Base-by-base conservation (phyloP, 2,329 filamentous ascomycete species). In the Cadophora sp. region DNA sequence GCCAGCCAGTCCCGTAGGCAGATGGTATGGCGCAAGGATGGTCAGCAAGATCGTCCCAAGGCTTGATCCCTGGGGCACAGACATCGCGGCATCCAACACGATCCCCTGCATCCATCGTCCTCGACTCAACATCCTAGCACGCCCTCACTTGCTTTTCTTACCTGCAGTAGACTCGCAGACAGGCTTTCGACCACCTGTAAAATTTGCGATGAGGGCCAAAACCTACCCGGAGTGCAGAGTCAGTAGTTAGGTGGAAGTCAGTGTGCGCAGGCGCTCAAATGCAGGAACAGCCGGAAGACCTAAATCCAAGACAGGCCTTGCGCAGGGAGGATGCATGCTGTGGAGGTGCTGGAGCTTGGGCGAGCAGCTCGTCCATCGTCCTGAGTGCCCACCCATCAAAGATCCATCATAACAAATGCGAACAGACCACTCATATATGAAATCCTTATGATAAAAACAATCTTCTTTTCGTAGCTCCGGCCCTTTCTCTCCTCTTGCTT, bases 31-130 rank as follows among this genome's bases (percentile, higher is more conserved):
- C 68, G 67, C 68, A 73, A 72, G 71, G 68, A 72, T 70, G 69
- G 64, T 67, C 68, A 31, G 12, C 16, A 71, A 53, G 69, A 71
- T 73, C 69, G 65, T 58, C 71, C 26, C 64, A 48, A 65, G 67
- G 71, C 71, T 73, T 69, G 68, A 73, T 73, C 71, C 71, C 65
- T 70, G 62, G 64, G 29, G 72, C 40, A 43, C 69, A 72, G 61
- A 66, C 40, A 50, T 24, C 14, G 19, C 40, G 40, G 40, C 27
- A 56, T 46, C 9, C 31, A 40, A 14, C 34, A 43, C 6, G 2
- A 19, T 43, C 34, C 34, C 34, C 34, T 37, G 34, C 34, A 37
- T 37, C 34, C 34, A 37, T 43, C 40, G 12, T 43, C 40, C 40
- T 19, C 40, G 19, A 16, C 7, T 16, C 16, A 11, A 4, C 40